A percentile compares a stretch with the other conserved stretches of the same genome.
Conservation (phyloP, 768 basidiomycete species). For the Boletus bicolor region DNA sequence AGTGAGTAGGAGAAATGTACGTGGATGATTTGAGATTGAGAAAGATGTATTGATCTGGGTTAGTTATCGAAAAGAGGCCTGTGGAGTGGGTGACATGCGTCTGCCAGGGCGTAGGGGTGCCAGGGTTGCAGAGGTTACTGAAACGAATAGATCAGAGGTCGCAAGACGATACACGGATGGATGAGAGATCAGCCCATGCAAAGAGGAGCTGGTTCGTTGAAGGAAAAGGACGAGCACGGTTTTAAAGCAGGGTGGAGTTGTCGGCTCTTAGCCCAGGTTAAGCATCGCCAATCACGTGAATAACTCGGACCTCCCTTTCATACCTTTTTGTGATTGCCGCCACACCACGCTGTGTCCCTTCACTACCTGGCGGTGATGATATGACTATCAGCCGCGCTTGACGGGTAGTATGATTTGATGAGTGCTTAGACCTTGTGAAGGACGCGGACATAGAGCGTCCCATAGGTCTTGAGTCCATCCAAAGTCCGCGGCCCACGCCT, state of each 20-base stretch:
- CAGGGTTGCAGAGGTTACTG: conserved; percentile 13
- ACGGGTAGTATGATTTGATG: not conserved
- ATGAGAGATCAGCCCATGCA: conserved; percentile 19
- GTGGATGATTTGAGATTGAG: conserved; percentile 1
- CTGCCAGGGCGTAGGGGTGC: conserved; percentile 17
- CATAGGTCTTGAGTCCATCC: not conserved
- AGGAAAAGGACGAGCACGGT: not conserved
- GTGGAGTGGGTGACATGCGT: conserved; percentile 20
- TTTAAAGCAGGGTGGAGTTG: conserved; percentile 5
- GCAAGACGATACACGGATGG: not conserved
- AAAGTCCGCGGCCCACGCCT: not conserved
- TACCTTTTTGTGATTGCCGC: not conserved
- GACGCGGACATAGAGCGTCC: conserved; percentile 18
- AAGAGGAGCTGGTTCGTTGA: not conserved
- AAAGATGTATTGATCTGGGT: not conserved
- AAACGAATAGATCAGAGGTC: not conserved
- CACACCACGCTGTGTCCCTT: not conserved
- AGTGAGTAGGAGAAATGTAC: not conserved
- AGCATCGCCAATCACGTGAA: conserved; percentile 14
- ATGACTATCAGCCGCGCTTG: not conserved
- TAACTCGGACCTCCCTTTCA: not conserved
- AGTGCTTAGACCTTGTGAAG: not conserved
- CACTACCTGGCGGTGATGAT: not conserved
- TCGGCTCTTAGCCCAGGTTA: conserved; percentile 7
- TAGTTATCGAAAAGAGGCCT: conserved; percentile 13